phyloP scores from a whole-genome alignment of 352 stramenopile genomes.

The Lagenidium giganteum region DNA sequence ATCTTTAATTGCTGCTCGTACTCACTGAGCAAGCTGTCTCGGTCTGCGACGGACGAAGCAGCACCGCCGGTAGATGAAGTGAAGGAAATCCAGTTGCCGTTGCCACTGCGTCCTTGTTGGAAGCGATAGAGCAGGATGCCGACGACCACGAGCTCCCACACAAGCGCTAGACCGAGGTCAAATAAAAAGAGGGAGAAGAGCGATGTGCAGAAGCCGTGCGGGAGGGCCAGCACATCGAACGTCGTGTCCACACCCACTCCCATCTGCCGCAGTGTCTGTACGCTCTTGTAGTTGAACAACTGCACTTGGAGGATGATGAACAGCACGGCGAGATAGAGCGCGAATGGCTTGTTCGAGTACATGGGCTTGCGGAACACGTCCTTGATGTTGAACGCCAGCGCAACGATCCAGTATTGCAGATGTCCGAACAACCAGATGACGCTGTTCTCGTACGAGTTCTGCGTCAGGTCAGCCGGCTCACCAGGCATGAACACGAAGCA shows the following conservation, averaged over 20 bases:
- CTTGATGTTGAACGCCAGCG: slow-evolving; percentile 55
- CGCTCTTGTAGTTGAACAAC: slow-evolving; percentile 60
- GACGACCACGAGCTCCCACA: slow-evolving; percentile 61
- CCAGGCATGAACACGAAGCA: slow-evolving; percentile 63
- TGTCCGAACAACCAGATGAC: slow-evolving; percentile 77
- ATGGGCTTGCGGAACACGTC: slow-evolving; percentile 61
- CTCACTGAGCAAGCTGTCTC: slow-evolving; percentile 34
- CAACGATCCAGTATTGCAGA: slow-evolving; percentile 72
- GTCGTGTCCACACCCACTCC: slow-evolving; percentile 59
- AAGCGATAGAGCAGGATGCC: slow-evolving; percentile 45
- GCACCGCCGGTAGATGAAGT: slow-evolving; percentile 6
- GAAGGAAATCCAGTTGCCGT: slow-evolving; percentile 9
- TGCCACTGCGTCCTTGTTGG: slow-evolving; percentile 30
- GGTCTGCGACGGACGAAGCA: slow-evolving; percentile 40
- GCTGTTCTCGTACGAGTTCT: slow-evolving; percentile 74
- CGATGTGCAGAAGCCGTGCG: slow-evolving; percentile 43
- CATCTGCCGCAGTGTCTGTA: slow-evolving; percentile 31
- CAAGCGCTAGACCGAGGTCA: slow-evolving; percentile 39
- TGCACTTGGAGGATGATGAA: slow-evolving; percentile 54
- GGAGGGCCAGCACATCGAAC: slow-evolving; percentile 45
- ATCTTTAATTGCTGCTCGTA: slow-evolving; percentile 3
- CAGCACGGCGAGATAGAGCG: slow-evolving; percentile 39
- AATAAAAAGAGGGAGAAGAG: slow-evolving; percentile 72
- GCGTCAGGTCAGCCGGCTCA: slow-evolving; percentile 42
- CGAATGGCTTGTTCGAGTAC: slow-evolving; percentile 47